Base-by-base conservation (phyloP, 176 grass and related monocot genomes). In the Themeda triandra region DNA sequence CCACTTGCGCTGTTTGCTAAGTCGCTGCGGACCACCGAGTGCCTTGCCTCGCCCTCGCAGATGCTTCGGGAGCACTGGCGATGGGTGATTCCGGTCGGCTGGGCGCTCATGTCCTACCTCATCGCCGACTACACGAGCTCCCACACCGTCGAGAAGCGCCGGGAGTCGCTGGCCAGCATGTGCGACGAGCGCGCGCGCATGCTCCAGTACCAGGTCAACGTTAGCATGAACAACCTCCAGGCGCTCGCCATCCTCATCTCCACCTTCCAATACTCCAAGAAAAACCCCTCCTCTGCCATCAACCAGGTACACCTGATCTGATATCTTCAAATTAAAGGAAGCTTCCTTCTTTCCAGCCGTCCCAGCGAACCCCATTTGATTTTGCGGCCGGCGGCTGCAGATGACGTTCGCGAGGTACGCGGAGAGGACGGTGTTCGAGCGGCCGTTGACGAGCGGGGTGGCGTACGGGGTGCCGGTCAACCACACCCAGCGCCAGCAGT, bases 401-500 rank as follows among this genome's bases (percentile, higher is more conserved):
- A 13, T 12, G 10, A 42, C 41, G 41, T 42, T 42, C 41, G 10
- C 41, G 41, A 42, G 10, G 41, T 42, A 98, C 71, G 91, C 93
- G 25, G 96, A 98, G 84, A 87, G 96, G 85, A 98, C 96, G 77
- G 87, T 91, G 60, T 98, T 98, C 83, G 96, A 98, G 91, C 82
- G 96, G 64, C 96, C 96, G 58, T 78, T 98, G 31, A 98, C 96
- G 25, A 98, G 93, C 83, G 91, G 96, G 24, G 96, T 98, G 75
- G 91, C 96, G 51, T 42, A 42, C 10, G 11, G 41, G 41, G 41
- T 42, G 41, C 66, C 76, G 70, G 87, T 98, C 32, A 77, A 79
- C 73, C 93, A 92, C 85, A 54, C 80, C 25, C 93, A 95, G 70
- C 83, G 96, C 58, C 87, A 98, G 42, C 82, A 85, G 51, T 98